A percentile compares a stretch with the other conserved stretches of the same genome.
phyloP scores from a whole-genome alignment of 192 early-diverging fungal species.

The Backusella sp. region DNA sequence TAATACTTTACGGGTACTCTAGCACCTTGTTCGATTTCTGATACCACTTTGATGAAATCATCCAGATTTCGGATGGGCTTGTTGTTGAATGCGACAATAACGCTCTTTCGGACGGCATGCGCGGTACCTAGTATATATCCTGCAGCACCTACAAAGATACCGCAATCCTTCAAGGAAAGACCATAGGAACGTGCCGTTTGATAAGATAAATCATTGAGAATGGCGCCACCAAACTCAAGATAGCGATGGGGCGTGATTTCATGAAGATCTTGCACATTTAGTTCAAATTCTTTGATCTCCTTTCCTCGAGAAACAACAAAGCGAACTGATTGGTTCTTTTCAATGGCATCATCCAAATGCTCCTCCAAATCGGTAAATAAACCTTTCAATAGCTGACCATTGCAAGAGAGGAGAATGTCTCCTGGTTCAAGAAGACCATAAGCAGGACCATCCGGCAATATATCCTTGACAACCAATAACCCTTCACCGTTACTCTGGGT shows the following conservation, averaged over 20 bases:
- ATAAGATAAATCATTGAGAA: slow-evolving; percentile 69
- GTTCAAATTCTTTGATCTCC: slow-evolving; percentile 26
- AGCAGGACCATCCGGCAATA: slow-evolving; percentile 70
- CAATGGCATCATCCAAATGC: slow-evolving; percentile 59
- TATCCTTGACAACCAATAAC: slow-evolving; percentile 60
- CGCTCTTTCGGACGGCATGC: slow-evolving; percentile 54
- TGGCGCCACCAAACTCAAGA: slow-evolving; percentile 82
- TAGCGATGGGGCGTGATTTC: slow-evolving; percentile 76
- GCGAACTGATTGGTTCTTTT: slow-evolving; percentile 26
- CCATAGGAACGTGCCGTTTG: slow-evolving; percentile 68
- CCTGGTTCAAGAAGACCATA: slow-evolving; percentile 56
- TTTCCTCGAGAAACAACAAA: slow-evolving; percentile 59
- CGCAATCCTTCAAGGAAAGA: slow-evolving; percentile 57
- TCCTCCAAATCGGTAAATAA: slow-evolving; percentile 61
- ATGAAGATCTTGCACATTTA: slow-evolving; percentile 68
- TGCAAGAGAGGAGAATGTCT: slow-evolving; percentile 66
- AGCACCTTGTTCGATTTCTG: slow-evolving; percentile 55
- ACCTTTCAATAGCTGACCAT: slow-evolving; percentile 56
- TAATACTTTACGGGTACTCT: slow-evolving; percentile 63
- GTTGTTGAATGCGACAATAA: slow-evolving; percentile 63
- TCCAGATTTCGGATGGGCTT: slow-evolving; percentile 58
- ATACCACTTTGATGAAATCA: slow-evolving; percentile 59
- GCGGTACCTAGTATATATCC: slow-evolving; percentile 67
- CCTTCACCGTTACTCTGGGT: slow-evolving; percentile 51
- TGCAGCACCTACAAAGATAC: slow-evolving; percentile 72